Percentiles rank a stretch among this genome's conserved stretches.
Conservation (phyloP, 2,329 filamentous ascomycete species). For the Colletotrichum lupini region DNA sequence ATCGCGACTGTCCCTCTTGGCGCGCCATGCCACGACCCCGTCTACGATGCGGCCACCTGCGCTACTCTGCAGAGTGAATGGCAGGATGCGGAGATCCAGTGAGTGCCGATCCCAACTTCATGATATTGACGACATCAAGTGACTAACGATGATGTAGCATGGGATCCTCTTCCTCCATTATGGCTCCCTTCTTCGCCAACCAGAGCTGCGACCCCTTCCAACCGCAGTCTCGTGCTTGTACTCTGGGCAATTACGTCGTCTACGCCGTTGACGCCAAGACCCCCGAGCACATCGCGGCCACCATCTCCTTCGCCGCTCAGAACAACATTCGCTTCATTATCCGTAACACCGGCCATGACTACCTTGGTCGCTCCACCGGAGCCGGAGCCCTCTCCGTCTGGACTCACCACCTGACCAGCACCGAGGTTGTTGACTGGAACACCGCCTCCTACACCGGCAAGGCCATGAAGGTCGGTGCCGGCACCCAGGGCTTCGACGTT, state of each 20-base stretch:
- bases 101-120: background rate
- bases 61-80: constrained; percentile 54
- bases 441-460: constrained; percentile 41
- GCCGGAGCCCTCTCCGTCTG: constrained; percentile 59
- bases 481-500: constrained; percentile 60
- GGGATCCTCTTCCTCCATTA: constrained; percentile 52
- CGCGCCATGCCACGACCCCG: constrained; percentile 53
- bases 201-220: constrained; percentile 54
- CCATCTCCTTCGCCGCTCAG: constrained; percentile 44
- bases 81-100: constrained; percentile 58
- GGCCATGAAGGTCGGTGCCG: constrained; percentile 59
- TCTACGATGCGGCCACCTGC: constrained; percentile 59
- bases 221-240: constrained; percentile 51
- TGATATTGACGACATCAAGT: background rate
- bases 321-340: constrained; percentile 61
- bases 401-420: constrained; percentile 58
- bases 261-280: constrained; percentile 50
- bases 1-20: constrained; percentile 61
- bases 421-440: constrained; percentile 39
- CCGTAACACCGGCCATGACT: constrained; percentile 66
- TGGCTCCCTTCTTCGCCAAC: constrained; percentile 52
- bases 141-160: constrained; percentile 39
- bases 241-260: constrained; percentile 56
- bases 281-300: constrained; percentile 45
- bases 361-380: constrained; percentile 63